Conservation (phyloP, 1,284 basidiomycete genomes). For the Malassezia caprae region DNA sequence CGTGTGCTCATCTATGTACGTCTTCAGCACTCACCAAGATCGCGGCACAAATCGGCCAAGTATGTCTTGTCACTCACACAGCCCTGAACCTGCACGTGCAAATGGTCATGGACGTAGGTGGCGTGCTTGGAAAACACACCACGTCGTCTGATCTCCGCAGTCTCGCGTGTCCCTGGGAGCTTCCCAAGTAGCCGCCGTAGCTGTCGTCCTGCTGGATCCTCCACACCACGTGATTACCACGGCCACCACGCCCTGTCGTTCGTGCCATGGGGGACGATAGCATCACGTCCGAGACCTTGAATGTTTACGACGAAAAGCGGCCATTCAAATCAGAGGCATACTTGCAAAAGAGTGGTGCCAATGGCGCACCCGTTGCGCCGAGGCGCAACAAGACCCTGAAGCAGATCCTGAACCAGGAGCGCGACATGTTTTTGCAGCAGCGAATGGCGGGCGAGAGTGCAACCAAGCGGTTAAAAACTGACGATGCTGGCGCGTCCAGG, state of each 20-base stretch:
- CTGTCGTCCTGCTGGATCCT: neutral
- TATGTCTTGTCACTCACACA: conserved; percentile 6
- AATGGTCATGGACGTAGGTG: conserved; percentile 5
- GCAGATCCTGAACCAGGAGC: conserved; percentile 34
- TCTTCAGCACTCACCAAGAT: neutral
- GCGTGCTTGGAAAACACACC: neutral
- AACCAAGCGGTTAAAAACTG: conserved; percentile 1
- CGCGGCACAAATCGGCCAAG: neutral
- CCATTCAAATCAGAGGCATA: conserved; percentile 28
- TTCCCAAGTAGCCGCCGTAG: conserved; percentile 3
- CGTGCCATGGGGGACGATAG: conserved; percentile 5
- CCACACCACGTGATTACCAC: conserved; percentile 12
- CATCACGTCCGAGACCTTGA: conserved; percentile 21
- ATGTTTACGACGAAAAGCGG: conserved; percentile 20
- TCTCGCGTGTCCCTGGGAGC: conserved; percentile 12
- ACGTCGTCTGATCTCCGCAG: neutral
- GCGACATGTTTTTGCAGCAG: conserved; percentile 22
- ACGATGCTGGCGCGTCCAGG: neutral
- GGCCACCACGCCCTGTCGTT: neutral
- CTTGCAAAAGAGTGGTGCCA: conserved; percentile 16
- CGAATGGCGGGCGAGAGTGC: conserved; percentile 3
- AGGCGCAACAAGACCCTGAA: conserved; percentile 37
- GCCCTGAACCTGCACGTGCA: conserved; percentile 5
- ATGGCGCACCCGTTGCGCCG: conserved; percentile 24
- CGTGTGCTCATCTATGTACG: conserved; percentile 19